Conservation (phyloP, 495 filamentous ascomycete genomes). For the Aspergillus heteromorphus region DNA sequence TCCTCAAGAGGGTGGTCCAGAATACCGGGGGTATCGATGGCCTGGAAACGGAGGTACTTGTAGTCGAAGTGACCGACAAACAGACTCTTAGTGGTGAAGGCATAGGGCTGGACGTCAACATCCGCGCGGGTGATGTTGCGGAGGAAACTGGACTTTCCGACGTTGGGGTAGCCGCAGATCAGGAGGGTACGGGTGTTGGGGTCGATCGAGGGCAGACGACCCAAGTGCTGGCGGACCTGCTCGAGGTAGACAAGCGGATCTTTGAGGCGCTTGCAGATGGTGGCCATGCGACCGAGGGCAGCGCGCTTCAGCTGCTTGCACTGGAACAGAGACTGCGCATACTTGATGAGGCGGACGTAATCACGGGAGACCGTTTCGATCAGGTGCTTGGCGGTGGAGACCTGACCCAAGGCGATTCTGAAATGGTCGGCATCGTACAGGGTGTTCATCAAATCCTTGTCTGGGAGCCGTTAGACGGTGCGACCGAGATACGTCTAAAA, state of each 20-base stretch:
- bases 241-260: slow-evolving; percentile 93
- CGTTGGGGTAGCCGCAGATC: slow-evolving; percentile 96
- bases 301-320: slow-evolving; percentile 92
- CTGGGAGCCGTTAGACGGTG: slow-evolving; percentile 24
- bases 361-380: slow-evolving; percentile 94
- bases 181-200: slow-evolving; percentile 91
- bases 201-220: slow-evolving; percentile 94
- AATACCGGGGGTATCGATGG: slow-evolving; percentile 88
- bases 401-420: slow-evolving; percentile 89
- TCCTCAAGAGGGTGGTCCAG: slow-evolving; percentile 96
- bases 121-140: slow-evolving; percentile 88
- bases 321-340: slow-evolving; percentile 92
- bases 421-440: slow-evolving; percentile 98
- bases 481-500: not conserved
- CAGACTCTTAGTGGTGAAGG: slow-evolving; percentile 95
- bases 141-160: slow-evolving; percentile 94
- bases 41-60: slow-evolving; percentile 92
- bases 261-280: slow-evolving; percentile 86
- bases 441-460: slow-evolving; percentile 79
- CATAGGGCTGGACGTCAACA: slow-evolving; percentile 96
- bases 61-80: slow-evolving; percentile 99
- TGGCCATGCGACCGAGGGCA: slow-evolving; percentile 91
- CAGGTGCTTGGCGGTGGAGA: slow-evolving; percentile 91
- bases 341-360: slow-evolving; percentile 90
- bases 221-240: slow-evolving; percentile 96